These are phyloP conservation scores for Penicillium egyptiacum DNA, from an alignment of 495 filamentous ascomycete species.

Conservation along the genomic window DNA sequence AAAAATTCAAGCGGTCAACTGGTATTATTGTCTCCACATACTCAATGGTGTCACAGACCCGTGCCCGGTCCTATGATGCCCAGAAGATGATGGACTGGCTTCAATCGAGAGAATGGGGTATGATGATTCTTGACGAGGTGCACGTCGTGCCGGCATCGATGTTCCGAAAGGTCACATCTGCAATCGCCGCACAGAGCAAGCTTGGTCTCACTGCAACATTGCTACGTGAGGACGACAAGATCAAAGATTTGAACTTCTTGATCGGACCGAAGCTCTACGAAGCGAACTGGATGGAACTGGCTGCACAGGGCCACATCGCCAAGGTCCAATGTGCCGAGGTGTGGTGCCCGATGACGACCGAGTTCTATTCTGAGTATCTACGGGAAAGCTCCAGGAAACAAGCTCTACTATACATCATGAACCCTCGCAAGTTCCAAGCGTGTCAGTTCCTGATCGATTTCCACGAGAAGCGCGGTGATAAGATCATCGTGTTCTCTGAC, in stretches of 20 bases:
- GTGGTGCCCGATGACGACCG: slow-evolving; percentile 98
- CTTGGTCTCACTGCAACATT: slow-evolving; percentile 95
- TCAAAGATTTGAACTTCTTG: slow-evolving; percentile 93
- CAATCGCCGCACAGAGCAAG: slow-evolving; percentile 91
- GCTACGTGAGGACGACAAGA: slow-evolving; percentile 96
- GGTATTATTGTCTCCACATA: slow-evolving; percentile 98
- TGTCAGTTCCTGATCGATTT: slow-evolving; percentile 97
- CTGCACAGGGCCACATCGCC: slow-evolving; percentile 94
- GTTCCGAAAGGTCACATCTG: slow-evolving; percentile 88
- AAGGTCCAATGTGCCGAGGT: slow-evolving; percentile 98
- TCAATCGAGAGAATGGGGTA: slow-evolving; percentile 87
- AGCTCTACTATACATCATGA: slow-evolving; percentile 90
- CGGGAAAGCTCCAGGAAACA: slow-evolving; percentile 66
- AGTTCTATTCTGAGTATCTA: slow-evolving; percentile 96
- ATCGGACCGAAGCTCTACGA: slow-evolving; percentile 98
- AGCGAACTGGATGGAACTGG: slow-evolving; percentile 99
- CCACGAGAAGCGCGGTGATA: slow-evolving; percentile 94
- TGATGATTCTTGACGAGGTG: slow-evolving; percentile 97
- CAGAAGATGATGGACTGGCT: slow-evolving; percentile 99
- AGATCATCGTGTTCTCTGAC: slow-evolving; percentile 98
- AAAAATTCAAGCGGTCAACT: slow-evolving; percentile 81
- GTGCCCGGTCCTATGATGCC: slow-evolving; percentile 83
- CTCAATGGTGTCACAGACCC: slow-evolving; percentile 92
- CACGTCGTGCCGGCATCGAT: slow-evolving; percentile 97
- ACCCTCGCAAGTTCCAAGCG: slow-evolving; percentile 94